A percentile compares a stretch with the other conserved stretches of the same genome.
Conservation (phyloP, 2,329 filamentous ascomycete genomes). For the Pseudogymnoascus pannorum region DNA sequence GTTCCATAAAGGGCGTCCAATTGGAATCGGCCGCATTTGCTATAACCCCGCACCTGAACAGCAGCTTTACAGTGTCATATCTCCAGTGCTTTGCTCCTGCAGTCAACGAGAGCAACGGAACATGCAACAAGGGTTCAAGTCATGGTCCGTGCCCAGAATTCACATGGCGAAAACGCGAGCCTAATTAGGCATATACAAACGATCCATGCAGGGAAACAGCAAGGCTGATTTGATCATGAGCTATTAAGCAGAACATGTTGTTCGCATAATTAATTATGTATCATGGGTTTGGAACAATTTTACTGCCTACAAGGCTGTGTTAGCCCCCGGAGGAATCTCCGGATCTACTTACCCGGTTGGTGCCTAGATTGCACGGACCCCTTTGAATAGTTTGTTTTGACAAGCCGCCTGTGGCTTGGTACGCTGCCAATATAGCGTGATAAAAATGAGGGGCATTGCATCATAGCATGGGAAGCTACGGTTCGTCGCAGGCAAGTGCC, state of each 20-base stretch:
- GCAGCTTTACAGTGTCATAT: neutral
- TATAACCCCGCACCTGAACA: neutral
- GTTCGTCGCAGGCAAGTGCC: neutral
- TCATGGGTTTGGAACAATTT: neutral
- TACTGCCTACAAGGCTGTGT: neutral
- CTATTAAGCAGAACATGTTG: neutral
- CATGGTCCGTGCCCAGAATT: neutral
- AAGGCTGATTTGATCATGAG: neutral
- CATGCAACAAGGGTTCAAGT: neutral
- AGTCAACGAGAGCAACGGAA: neutral
- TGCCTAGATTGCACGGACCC: slow-evolving; percentile 1
- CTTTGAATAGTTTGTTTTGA: neutral
- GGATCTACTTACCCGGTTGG: neutral
- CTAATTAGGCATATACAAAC: neutral
- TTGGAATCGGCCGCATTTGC: neutral
- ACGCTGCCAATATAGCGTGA: neutral
- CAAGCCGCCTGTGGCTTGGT: neutral
- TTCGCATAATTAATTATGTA: neutral
- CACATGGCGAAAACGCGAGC: neutral
- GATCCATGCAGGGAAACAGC: neutral
- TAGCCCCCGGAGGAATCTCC: too few species aligned
- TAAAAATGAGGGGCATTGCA: neutral
- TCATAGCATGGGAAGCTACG: neutral
- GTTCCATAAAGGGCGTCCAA: neutral
- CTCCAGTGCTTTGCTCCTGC: neutral